Evolutionary conservation across 306 rosid species (phyloP).

Genomic region (Acacia confusa): DNA sequence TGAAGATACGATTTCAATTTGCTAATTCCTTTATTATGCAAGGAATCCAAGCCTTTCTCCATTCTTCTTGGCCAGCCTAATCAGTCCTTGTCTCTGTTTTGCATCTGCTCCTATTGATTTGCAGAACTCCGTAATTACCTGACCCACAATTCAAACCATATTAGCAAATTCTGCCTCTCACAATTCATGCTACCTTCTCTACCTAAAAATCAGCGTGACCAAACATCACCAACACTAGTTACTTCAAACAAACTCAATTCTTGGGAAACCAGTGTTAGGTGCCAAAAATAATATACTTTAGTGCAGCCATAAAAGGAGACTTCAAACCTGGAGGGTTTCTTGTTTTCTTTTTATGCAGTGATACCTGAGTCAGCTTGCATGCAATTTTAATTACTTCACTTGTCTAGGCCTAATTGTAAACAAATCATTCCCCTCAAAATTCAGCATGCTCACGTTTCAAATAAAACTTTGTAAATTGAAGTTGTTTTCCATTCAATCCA

Average conservation of each 20-base stretch:
- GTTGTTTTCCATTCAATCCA: background rate
- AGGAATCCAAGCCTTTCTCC: slow-evolving; percentile 97
- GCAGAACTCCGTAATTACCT: slow-evolving; percentile 98
- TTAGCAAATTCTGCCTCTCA: background rate
- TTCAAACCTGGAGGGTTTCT: background rate
- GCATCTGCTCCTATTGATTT: slow-evolving; percentile 97
- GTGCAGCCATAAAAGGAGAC: background rate
- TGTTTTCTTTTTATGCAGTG: background rate
- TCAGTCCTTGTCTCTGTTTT: slow-evolving; percentile 96
- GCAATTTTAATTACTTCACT: background rate
- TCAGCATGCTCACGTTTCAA: background rate
- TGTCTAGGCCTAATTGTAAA: background rate
- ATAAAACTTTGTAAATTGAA: background rate
- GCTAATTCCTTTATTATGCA: slow-evolving; percentile 51
- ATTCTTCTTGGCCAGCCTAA: slow-evolving; percentile 95
- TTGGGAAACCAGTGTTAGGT: slow-evolving; percentile 14
- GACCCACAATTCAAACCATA: slow-evolving; percentile 25
- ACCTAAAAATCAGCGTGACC: background rate
- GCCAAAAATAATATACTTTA: background rate
- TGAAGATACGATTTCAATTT: slow-evolving; percentile 39
- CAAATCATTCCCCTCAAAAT: background rate
- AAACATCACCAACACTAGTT: background rate
- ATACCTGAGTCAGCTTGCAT: background rate
- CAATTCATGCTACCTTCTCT: background rate
- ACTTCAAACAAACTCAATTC: slow-evolving; percentile 11